Base-by-base conservation (phyloP, 768 basidiomycete species). In the Russula dissimulans region DNA sequence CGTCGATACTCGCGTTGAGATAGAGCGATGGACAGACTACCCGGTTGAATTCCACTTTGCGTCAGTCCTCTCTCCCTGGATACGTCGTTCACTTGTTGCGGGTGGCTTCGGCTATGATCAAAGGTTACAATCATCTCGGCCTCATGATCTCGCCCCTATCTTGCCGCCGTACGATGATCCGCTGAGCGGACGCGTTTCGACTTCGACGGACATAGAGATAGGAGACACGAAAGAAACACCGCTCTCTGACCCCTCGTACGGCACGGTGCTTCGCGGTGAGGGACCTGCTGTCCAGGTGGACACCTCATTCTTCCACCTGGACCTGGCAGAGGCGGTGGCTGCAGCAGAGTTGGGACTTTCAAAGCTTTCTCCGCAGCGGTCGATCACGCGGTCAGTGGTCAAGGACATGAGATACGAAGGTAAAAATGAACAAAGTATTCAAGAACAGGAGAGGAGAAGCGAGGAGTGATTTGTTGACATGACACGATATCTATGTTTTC, bases 31-130 rank as follows among this genome's bases (percentile, higher is more conserved):
- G 87, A 81, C 86, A 9, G 81, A 93, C 67, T 80, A 78, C 61
- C 78, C 83, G 4, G 81, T 92, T 1, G 88, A 91, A 81, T 98
- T 97, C 79, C 95, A 98, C 75, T 99, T 99, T 70, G 87, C 91
- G 5, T 84, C 89, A 39, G 78, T 97, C 39, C 82, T 95, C 56
- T 93, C 91, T 1, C 93, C 93, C 0, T 99, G 95, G 95, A 90
- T 92, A 60, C 83, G 88, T 56, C 87, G 95, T 52, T 90, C 91
- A 5, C 79, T 95, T 38, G 74, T 92, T 49, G 91, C 94, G 4
- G 95, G 88, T 60, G 92, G 92, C 2, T 98, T 98, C 69, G 95
- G 95, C 8, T 78, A 78, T 18, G 89, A 91, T n/a, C 69, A 71
- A 14, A 70, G 77, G 3, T 61, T 74, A 4, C 71, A 74, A 9